phyloP scores from a whole-genome alignment of 2,329 filamentous ascomycete genomes.

The Chaetomium sp. region DNA sequence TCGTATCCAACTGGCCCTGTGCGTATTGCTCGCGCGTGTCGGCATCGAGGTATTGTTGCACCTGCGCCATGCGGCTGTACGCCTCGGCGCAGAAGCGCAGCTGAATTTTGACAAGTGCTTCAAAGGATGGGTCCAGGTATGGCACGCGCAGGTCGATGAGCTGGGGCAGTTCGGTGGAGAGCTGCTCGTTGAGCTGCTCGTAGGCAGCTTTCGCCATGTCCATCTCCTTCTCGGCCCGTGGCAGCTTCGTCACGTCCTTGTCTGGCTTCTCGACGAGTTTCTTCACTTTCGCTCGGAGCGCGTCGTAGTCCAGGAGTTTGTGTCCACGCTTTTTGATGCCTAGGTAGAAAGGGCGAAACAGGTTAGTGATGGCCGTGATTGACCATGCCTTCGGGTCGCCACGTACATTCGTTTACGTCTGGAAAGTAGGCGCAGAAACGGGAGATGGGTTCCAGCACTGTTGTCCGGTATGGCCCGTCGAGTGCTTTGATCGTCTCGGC shows the following conservation, averaged over 20 bases:
- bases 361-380: background rate
- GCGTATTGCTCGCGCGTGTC: conserved; percentile 96
- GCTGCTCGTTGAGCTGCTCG: conserved; percentile 94
- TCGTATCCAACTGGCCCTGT: conserved; percentile 79
- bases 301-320: conserved; percentile 97
- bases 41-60: conserved; percentile 95
- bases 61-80: conserved; percentile 96
- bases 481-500: conserved; percentile 97
- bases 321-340: conserved; percentile 97
- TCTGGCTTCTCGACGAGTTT: conserved; percentile 96
- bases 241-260: conserved; percentile 95
- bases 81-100: conserved; percentile 95
- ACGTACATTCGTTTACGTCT: conserved; percentile 90
- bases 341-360: conserved; percentile 27
- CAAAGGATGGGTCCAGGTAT: conserved; percentile 93
- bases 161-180: conserved; percentile 87
- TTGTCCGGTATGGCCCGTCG: conserved; percentile 89
- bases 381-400: background rate
- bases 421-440: conserved; percentile 98
- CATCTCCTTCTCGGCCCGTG: conserved; percentile 90
- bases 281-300: conserved; percentile 92
- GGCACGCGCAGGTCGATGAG: conserved; percentile 95
- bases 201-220: conserved; percentile 91
- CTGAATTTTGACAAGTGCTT: conserved; percentile 98
- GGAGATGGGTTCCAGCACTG: conserved; percentile 90